Base-by-base conservation (phyloP, 192 early-diverging fungal genomes). In the Dissophora globulifera region DNA sequence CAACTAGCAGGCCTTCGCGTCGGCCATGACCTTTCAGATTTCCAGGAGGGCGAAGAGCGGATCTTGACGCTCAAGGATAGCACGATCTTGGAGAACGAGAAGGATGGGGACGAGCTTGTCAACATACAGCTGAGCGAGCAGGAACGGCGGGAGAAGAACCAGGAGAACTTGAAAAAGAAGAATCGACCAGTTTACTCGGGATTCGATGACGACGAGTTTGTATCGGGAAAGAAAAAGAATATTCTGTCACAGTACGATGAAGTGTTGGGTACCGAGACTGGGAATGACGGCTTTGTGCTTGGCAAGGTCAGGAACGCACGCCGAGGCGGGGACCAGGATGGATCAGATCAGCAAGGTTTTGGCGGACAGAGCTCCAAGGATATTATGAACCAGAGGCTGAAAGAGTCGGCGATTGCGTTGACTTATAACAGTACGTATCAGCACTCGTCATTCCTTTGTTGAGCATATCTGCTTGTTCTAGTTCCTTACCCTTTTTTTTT, bases 11-110 rank as follows among this genome's bases (percentile, higher is more conserved):
- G 96, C 0, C 62, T 97, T 12, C 67, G 85, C 26, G 92, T 98
- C 4, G 89, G 80, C 0, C 95, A 97, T 69, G 82, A 79, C 40
- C 38, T 94, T 46, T 60, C 82, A 2, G 90, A 93, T 25, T 87
- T 96, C 54, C 78, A 68, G 6, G 86, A 87, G 46, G 87, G 86
- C 2, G 82, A 79, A 2, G 96, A 97, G 50, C 84, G 86, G 0
- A 92, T 98, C 41, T 83, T 98, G 58, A 95, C 95, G 1, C 76
- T 98, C 17, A 93, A 93, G 68, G 97, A 98, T 70, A 79, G 83
- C 15, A 84, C 79, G 0, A 92, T 98, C 45, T 74, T 91, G 43
- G 85, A 83, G 64, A 82, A 82, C 66, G 82, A 83, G 61, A 92
- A 90, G 10, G 88, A 88, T 16, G 88, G 82, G 1, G 90, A 95